These are phyloP conservation scores for Talaromyces sp. DNA, from an alignment of 2,329 filamentous ascomycete genomes.

Conservation along the genomic window DNA sequence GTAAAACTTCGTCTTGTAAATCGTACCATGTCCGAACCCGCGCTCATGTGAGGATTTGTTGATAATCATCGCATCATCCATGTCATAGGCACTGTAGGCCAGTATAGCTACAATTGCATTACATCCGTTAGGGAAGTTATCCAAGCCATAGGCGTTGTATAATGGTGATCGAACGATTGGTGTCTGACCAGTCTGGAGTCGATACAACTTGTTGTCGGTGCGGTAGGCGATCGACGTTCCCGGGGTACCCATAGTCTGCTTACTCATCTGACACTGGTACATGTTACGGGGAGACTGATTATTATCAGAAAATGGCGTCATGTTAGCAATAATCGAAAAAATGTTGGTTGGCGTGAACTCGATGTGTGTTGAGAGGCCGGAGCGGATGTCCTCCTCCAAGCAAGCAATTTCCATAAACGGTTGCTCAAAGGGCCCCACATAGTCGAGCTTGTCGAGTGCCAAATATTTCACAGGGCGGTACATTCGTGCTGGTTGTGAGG, in stretches of 20 bases:
- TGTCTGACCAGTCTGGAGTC: constrained; percentile 91
- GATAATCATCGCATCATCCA: constrained; percentile 99
- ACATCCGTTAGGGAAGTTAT: constrained; percentile 96
- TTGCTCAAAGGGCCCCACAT: constrained; percentile 90
- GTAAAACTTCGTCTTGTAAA: constrained; percentile 97
- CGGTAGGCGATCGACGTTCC: constrained; percentile 79
- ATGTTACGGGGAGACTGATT: constrained; percentile 99
- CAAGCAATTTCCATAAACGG: constrained; percentile 98
- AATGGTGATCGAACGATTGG: constrained; percentile 88
- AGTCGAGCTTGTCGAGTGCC: constrained; percentile 79
- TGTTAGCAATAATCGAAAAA: constrained; percentile 94
- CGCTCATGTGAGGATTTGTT: constrained; percentile 97
- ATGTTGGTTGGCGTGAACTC: constrained; percentile 96
- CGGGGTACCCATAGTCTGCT: constrained; percentile 98
- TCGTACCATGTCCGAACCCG: constrained; percentile 90
- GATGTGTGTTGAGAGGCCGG: constrained; percentile 89
- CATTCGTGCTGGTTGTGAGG: constrained; percentile 82
- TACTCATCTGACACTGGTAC: constrained; percentile 99
- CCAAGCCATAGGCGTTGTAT: constrained; percentile 93
- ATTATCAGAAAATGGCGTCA: constrained; percentile 98
- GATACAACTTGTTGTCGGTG: constrained; percentile 96
- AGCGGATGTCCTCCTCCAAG: constrained; percentile 79
- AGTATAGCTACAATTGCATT: constrained; percentile 97
- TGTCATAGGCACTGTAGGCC: constrained; percentile 95
- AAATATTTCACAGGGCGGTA: constrained; percentile 89